phyloP scores from a whole-genome alignment of 192 early-diverging fungal genomes.

The Ambispora gerdemannii region DNA sequence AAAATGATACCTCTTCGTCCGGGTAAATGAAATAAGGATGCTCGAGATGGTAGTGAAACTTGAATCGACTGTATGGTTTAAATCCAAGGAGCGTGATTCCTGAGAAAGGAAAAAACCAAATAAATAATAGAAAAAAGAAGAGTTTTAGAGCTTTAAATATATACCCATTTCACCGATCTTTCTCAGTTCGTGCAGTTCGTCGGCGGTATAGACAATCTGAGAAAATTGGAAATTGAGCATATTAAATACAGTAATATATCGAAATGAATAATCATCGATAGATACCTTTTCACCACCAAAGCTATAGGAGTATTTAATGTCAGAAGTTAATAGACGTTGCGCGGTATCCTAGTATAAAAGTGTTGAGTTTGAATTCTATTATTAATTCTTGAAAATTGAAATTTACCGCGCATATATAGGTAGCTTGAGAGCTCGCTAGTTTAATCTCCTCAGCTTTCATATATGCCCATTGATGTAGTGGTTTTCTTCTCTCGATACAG shows the following conservation, averaged over 20 bases:
- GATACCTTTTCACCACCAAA: constrained; percentile 67
- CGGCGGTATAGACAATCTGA: constrained; percentile 67
- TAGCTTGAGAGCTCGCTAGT: constrained; percentile 55
- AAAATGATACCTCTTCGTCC: constrained; percentile 59
- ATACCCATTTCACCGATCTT: constrained; percentile 62
- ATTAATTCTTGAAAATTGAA: constrained; percentile 2
- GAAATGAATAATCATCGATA: neutral
- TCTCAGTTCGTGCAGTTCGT: constrained; percentile 62
- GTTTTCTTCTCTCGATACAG: constrained; percentile 25
- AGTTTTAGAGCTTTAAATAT: too few relatives aligned
- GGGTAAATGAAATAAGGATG: constrained; percentile 72
- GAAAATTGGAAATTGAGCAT: neutral
- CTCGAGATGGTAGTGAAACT: constrained; percentile 58
- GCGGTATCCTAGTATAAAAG: constrained; percentile 43
- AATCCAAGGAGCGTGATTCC: constrained; percentile 73
- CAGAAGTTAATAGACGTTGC: constrained; percentile 45
- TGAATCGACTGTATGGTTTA: constrained; percentile 48
- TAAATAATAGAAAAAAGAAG: too few relatives aligned
- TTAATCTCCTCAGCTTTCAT: constrained; percentile 46
- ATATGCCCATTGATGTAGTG: constrained; percentile 46
- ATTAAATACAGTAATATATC: neutral
- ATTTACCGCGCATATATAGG: constrained; percentile 61
- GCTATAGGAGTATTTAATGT: constrained; percentile 66
- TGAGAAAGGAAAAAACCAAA: constrained; percentile 24
- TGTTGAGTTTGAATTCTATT: neutral